These are phyloP conservation scores for Fusarium anthophilum DNA, from an alignment of 2,329 filamentous ascomycete species.

Conservation along the genomic window DNA sequence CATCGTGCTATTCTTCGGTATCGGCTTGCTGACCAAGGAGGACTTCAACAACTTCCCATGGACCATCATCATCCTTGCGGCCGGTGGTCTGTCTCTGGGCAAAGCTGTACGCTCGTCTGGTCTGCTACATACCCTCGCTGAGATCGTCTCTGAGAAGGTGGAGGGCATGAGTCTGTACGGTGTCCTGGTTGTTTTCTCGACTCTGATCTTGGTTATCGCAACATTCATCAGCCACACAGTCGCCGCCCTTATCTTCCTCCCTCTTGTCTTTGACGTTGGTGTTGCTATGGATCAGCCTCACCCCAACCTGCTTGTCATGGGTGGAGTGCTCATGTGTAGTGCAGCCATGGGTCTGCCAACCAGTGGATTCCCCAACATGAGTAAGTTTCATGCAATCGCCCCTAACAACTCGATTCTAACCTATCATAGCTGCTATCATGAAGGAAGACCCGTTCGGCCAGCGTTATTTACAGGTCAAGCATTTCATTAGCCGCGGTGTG, in stretches of 20 bases:
- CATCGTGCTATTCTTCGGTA: slow-evolving; percentile 94
- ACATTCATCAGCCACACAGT: slow-evolving; percentile 99
- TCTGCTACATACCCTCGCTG: slow-evolving; percentile 86
- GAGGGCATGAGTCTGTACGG: slow-evolving; percentile 84
- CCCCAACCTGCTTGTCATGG: slow-evolving; percentile 96
- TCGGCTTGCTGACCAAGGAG: slow-evolving; percentile 95
- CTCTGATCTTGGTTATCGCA: slow-evolving; percentile 87
- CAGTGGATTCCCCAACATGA: slow-evolving; percentile 99
- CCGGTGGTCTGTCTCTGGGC: slow-evolving; percentile 89
- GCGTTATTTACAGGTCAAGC: slow-evolving; percentile 88
- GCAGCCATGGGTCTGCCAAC: slow-evolving; percentile 97
- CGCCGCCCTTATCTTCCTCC: slow-evolving; percentile 92
- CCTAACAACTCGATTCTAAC: slow-evolving; percentile 32
- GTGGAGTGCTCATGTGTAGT: slow-evolving; percentile 92
- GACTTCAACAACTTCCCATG: slow-evolving; percentile 99
- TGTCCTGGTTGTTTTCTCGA: slow-evolving; percentile 85
- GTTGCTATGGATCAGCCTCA: slow-evolving; percentile 86
- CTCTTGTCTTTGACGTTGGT: slow-evolving; percentile 88
- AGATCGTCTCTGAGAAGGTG: slow-evolving; percentile 76
- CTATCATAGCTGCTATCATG: slow-evolving; percentile 86
- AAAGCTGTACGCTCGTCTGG: slow-evolving; percentile 96
- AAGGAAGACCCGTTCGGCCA: slow-evolving; percentile 96
- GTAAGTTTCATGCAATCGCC: slow-evolving; percentile 65
- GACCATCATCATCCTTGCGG: slow-evolving; percentile 99
- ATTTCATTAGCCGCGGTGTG: slow-evolving; percentile 94